phyloP scores from a whole-genome alignment of 768 basidiomycete species.

The Rhizopogon vulgaris region DNA sequence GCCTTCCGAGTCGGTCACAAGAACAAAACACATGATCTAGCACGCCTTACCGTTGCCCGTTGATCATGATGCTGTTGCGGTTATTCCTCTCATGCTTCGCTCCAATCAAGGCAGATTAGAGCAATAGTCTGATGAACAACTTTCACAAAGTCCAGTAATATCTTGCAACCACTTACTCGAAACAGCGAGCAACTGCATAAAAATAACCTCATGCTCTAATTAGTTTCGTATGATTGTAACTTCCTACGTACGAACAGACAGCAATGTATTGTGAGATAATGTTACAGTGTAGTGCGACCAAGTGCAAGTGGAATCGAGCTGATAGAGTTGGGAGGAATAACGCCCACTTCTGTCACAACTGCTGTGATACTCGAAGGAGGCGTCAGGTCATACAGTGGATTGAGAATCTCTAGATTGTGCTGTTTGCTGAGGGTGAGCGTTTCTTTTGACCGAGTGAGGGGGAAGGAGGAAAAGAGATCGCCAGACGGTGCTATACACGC shows the following conservation, averaged over 20 bases:
- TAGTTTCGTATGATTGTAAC: neutral
- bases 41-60: too few relatives aligned
- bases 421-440: slow-evolving; percentile 23
- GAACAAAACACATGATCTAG: too few relatives aligned
- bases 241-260: neutral
- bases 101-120: too few relatives aligned
- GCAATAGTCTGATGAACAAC: too few relatives aligned
- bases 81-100: too few relatives aligned
- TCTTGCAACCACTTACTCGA: too few relatives aligned
- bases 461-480: slow-evolving; percentile 16
- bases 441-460: slow-evolving; percentile 5
- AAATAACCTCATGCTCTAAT: neutral
- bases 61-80: too few relatives aligned
- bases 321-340: slow-evolving; percentile 91
- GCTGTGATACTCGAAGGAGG: slow-evolving; percentile 90
- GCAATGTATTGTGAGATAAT: neutral
- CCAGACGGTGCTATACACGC: slow-evolving; percentile 18
- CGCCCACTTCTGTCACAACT: slow-evolving; percentile 93
- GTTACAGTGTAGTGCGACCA: slow-evolving; percentile 5
- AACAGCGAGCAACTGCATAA: neutral
- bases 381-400: slow-evolving; percentile 91
- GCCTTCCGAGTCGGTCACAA: too few relatives aligned
- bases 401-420: slow-evolving; percentile 68
- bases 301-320: slow-evolving; percentile 76
- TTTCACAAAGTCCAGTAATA: too few relatives aligned